These are phyloP conservation scores for Ceratonia siliqua DNA, from an alignment of 306 rosid genomes.

Conservation along the genomic window DNA sequence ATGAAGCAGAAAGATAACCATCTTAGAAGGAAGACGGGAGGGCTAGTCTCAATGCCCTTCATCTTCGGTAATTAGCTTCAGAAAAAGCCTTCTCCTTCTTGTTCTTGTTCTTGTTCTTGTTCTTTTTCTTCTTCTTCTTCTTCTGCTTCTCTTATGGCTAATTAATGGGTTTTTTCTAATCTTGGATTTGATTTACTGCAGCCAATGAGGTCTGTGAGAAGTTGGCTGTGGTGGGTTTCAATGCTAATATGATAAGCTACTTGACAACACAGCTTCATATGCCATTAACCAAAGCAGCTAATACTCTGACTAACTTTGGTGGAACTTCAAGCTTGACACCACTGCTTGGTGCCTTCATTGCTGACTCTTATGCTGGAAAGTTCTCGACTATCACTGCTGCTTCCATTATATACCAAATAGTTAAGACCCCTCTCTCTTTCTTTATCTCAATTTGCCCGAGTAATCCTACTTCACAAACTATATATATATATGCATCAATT, in stretches of 20 bases:
- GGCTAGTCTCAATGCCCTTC: slow-evolving; percentile 90
- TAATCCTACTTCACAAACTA: too few relatives aligned
- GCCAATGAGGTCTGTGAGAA: slow-evolving; percentile 88
- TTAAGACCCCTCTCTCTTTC: slow-evolving; percentile 18
- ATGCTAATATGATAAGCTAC: slow-evolving; percentile 83
- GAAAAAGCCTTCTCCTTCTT: background rate
- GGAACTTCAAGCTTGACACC: slow-evolving; percentile 95
- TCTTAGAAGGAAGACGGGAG: slow-evolving; percentile 62
- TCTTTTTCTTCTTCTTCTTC: background rate
- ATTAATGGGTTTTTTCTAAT: background rate
- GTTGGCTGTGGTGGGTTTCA: slow-evolving; percentile 92
- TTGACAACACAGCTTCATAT: slow-evolving; percentile 79
- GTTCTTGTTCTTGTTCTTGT: too few relatives aligned
- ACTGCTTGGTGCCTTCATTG: slow-evolving; percentile 86
- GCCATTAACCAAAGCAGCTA: slow-evolving; percentile 92
- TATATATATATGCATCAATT: too few relatives aligned
- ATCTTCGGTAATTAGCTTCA: slow-evolving; percentile 74
- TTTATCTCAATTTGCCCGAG: background rate
- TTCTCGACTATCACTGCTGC: slow-evolving; percentile 78
- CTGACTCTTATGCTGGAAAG: slow-evolving; percentile 78
- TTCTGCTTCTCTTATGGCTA: background rate
- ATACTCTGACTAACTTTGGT: slow-evolving; percentile 74
- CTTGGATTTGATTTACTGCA: slow-evolving; percentile 25
- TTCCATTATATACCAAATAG: slow-evolving; percentile 79
- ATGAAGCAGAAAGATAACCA: slow-evolving; percentile 49